phyloP scores from a whole-genome alignment of 148 eudicot genomes.

The Rhododendron vialii region DNA sequence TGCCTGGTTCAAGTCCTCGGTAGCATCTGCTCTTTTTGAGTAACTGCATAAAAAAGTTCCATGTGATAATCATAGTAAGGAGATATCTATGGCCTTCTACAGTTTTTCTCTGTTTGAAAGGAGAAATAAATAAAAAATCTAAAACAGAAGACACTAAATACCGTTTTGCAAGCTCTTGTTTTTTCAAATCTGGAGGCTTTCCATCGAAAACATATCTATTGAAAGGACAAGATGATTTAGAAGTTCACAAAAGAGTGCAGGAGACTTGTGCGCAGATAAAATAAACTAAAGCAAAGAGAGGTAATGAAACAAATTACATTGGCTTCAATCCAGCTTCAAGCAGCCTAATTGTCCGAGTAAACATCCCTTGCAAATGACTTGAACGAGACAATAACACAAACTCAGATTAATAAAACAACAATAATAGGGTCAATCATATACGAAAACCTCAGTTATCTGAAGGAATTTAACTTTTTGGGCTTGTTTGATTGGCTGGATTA shows the following conservation, averaged over 20 bases:
- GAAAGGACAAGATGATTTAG: conserved; percentile 2
- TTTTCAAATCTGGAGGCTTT: conserved; percentile 91
- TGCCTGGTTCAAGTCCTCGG: conserved; percentile 78
- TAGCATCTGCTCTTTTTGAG: conserved; percentile 87
- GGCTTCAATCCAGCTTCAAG: conserved; percentile 97
- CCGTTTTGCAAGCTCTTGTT: conserved; percentile 99
- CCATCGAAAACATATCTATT: conserved; percentile 93
- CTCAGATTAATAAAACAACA: neutral
- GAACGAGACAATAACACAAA: conserved; percentile 7
- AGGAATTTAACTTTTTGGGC: neutral
- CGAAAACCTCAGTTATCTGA: neutral
- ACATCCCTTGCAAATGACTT: conserved; percentile 99
- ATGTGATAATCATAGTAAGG: conserved; percentile 4
- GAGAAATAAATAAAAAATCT: neutral
- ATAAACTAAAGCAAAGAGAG: neutral
- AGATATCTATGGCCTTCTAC: neutral
- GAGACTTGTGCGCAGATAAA: neutral
- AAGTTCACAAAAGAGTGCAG: neutral
- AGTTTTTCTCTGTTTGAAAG: neutral
- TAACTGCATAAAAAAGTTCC: conserved; percentile 34
- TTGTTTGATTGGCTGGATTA: neutral
- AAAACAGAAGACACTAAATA: conserved; percentile 20
- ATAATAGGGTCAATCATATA: neutral
- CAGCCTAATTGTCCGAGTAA: conserved; percentile 86
- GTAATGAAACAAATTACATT: conserved; percentile 44